phyloP scores from a whole-genome alignment of 148 eudicot genomes.

The Cornus controversa region DNA sequence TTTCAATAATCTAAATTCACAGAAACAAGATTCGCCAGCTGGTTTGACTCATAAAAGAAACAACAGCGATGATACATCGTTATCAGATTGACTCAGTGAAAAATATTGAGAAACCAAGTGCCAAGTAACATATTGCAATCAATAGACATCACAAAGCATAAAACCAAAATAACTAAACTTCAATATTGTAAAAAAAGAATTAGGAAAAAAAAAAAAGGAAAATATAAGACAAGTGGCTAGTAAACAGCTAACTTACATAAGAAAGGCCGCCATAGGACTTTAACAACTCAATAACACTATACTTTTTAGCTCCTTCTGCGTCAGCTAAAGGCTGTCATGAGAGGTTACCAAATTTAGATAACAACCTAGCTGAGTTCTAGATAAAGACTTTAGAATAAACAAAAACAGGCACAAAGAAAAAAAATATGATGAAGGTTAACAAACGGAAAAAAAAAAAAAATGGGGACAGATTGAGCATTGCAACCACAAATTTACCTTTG shows the following conservation, averaged over 20 bases:
- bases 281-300: slow-evolving; percentile 70
- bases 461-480: neutral
- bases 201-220: neutral
- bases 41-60: no score
- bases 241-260: slow-evolving; percentile 60
- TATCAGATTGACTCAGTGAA: neutral
- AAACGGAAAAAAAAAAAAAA: neutral
- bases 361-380: neutral
- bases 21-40: no score
- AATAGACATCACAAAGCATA: neutral
- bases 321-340: slow-evolving; percentile 95
- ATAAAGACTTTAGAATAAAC: slow-evolving; percentile 1
- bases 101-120: neutral
- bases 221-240: neutral
- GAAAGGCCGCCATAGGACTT: slow-evolving; percentile 82
- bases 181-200: neutral
- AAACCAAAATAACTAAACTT: neutral
- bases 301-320: slow-evolving; percentile 97
- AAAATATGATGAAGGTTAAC: neutral
- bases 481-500: neutral
- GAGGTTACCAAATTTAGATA: slow-evolving; percentile 9
- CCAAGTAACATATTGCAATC: neutral
- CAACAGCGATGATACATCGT: no score
- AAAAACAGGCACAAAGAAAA: neutral
- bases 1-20: no score